A percentile compares a stretch with the other conserved stretches of the same genome.
Conservation (phyloP, 805 yeast species). For the Priceomyces fermenticarens region DNA sequence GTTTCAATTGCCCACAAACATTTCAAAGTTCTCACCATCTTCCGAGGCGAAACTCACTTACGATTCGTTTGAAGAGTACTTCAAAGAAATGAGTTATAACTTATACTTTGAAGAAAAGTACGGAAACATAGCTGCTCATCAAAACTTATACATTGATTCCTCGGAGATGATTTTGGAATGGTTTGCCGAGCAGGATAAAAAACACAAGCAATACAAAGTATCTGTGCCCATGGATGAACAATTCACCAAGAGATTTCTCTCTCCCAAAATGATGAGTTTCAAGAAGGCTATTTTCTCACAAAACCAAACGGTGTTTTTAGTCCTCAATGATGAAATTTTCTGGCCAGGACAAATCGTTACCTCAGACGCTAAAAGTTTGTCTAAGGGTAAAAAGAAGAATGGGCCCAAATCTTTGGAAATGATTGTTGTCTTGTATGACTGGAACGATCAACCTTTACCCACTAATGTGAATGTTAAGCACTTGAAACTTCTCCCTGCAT, state of each 20-base stretch:
- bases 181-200: constrained; percentile 44
- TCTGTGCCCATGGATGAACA: constrained; percentile 45
- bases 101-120: constrained; percentile 59
- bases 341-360: constrained; percentile 63
- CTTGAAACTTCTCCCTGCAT: constrained; percentile 53
- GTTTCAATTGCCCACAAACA: constrained; percentile 21
- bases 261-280: constrained; percentile 47
- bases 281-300: constrained; percentile 58
- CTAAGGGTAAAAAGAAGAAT: constrained; percentile 17
- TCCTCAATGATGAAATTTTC: constrained; percentile 46
- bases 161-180: constrained; percentile 52
- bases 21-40: constrained; percentile 31
- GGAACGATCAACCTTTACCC: constrained; percentile 57
- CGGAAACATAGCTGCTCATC: constrained; percentile 32
- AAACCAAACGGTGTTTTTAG: constrained; percentile 56
- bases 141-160: constrained; percentile 35
- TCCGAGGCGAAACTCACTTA: constrained; percentile 44
- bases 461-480: constrained; percentile 34
- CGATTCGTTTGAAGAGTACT: constrained; percentile 50
- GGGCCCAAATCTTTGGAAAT: constrained; percentile 35
- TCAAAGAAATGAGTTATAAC: constrained; percentile 57
- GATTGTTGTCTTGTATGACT: constrained; percentile 50
- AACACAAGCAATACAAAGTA: constrained; percentile 38
- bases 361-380: constrained; percentile 22
- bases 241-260: constrained; percentile 47